Evolutionary conservation across 352 stramenopile genomes (phyloP).

Genomic region (Bremia lactucae): DNA sequence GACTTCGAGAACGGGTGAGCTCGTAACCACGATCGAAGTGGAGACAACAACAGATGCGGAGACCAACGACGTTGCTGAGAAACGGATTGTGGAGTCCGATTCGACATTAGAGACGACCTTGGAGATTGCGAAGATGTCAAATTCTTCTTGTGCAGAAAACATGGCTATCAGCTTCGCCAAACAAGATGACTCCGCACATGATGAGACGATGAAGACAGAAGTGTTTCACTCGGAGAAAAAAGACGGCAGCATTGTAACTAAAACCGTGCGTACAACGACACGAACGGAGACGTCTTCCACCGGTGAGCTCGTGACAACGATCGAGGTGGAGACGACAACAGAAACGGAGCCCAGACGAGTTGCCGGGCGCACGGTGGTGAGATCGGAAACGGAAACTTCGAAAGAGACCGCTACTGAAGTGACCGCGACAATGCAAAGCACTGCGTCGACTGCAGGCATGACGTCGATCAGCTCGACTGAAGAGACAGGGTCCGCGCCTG

Average conservation of each 20-base stretch:
- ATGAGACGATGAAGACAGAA: slow-evolving; percentile 4
- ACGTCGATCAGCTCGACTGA: slow-evolving; percentile 15
- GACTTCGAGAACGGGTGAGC: neutral
- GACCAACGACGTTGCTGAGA: slow-evolving; percentile 2
- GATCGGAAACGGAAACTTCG: no score
- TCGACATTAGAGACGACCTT: no score
- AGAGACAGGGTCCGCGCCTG: slow-evolving; percentile 2
- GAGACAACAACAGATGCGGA: slow-evolving; percentile 4
- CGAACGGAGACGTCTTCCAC: neutral
- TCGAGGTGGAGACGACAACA: slow-evolving; percentile 5
- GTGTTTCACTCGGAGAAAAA: slow-evolving; percentile 4
- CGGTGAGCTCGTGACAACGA: neutral
- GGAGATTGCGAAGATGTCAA: slow-evolving; percentile 7
- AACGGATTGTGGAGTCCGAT: slow-evolving; percentile 9
- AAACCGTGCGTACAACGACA: slow-evolving; percentile 16
- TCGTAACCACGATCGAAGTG: slow-evolving; percentile 1
- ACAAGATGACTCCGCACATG: slow-evolving; percentile 1
- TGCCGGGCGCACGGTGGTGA: slow-evolving; percentile 4
- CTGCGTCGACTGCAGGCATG: slow-evolving; percentile 2
- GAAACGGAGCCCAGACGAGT: slow-evolving; percentile 1
- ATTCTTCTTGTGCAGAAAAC: slow-evolving; percentile 3
- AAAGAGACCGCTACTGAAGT: slow-evolving; percentile 12
- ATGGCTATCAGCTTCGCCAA: slow-evolving; percentile 15
- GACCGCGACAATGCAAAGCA: slow-evolving; percentile 3
- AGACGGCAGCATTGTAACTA: slow-evolving; percentile 14